A percentile compares a stretch with the other conserved stretches of the same genome.
Evolutionary conservation across 139 green algal genomes (phyloP).

Genomic region (Yamagishiella unicocca): DNA sequence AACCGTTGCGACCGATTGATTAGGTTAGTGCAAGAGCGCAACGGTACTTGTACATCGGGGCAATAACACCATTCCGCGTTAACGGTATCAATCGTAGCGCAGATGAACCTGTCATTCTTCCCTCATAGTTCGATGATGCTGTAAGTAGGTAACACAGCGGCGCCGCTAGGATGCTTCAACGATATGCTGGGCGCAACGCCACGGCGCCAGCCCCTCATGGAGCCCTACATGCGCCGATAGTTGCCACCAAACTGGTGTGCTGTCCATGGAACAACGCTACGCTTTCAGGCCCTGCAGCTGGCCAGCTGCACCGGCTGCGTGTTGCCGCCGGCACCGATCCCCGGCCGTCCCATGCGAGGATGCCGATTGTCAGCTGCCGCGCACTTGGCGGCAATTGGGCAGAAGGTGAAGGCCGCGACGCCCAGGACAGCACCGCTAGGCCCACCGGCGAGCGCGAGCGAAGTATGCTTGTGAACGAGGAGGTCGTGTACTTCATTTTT

Average conservation of each 20-base stretch:
- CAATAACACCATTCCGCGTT: too few species aligned
- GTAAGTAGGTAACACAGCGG: too few species aligned
- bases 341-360: background rate
- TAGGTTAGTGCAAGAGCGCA: too few species aligned
- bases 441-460: conserved; percentile 55
- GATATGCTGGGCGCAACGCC: background rate
- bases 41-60: too few species aligned
- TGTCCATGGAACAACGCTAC: background rate
- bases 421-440: background rate
- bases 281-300: background rate
- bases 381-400: conserved; percentile 9
- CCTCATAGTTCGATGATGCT: too few species aligned
- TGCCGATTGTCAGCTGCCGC: background rate
- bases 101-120: too few species aligned
- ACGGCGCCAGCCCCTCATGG: background rate
- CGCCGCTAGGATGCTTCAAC: conserved; percentile 6
- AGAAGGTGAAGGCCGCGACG: background rate
- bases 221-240: background rate
- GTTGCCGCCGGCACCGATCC: background rate
- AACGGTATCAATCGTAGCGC: too few species aligned
- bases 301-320: background rate
- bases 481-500: conserved; percentile 82
- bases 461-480: conserved; percentile 73
- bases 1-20: too few species aligned
- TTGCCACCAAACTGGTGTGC: background rate